Evolutionary conservation across 2,329 filamentous ascomycete genomes (phyloP).

Genomic region (Phoma sp.): DNA sequence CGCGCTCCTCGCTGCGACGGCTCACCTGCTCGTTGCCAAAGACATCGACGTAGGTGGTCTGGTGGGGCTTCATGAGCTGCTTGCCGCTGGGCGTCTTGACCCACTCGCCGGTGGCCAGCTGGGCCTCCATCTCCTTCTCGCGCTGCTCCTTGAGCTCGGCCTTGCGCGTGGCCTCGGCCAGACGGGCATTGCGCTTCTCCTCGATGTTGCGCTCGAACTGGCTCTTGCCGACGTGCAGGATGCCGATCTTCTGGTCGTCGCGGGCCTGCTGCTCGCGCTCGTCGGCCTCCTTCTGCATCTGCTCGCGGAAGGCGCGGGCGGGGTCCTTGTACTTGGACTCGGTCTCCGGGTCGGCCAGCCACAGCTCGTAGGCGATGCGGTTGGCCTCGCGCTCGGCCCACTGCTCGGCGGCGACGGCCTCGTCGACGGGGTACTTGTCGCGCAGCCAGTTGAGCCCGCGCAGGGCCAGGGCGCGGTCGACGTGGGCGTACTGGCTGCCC

Average conservation of each 20-base stretch:
- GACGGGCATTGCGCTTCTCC: conserved; percentile 38
- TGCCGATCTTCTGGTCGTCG: conserved; percentile 40
- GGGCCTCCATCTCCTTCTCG: conserved; percentile 39
- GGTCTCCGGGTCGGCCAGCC: conserved; percentile 47
- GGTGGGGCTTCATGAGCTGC: conserved; percentile 45
- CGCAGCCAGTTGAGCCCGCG: conserved; percentile 47
- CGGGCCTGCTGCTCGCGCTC: conserved; percentile 28
- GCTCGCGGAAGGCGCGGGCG: conserved; percentile 40
- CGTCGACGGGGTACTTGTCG: conserved; percentile 47
- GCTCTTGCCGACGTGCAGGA: conserved; percentile 42
- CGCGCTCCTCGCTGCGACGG: conserved; percentile 35
- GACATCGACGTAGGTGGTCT: conserved; percentile 42
- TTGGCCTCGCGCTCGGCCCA: conserved; percentile 50
- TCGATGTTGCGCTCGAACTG: conserved; percentile 45
- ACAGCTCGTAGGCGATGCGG: conserved; percentile 47
- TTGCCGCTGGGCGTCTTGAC: conserved; percentile 42
- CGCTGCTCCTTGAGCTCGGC: conserved; percentile 43
- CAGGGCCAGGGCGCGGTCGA: conserved; percentile 35
- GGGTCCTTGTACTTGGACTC: conserved; percentile 49
- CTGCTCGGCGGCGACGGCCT: conserved; percentile 48
- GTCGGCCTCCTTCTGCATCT: conserved; percentile 43
- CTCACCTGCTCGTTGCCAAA: conserved; percentile 44
- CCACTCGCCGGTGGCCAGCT: conserved; percentile 42
- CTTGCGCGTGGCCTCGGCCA: conserved; percentile 36
- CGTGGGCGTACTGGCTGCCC: conserved; percentile 34